Base-by-base conservation (phyloP, 2,329 filamentous ascomycete genomes). In the Calonectria honghensis region DNA sequence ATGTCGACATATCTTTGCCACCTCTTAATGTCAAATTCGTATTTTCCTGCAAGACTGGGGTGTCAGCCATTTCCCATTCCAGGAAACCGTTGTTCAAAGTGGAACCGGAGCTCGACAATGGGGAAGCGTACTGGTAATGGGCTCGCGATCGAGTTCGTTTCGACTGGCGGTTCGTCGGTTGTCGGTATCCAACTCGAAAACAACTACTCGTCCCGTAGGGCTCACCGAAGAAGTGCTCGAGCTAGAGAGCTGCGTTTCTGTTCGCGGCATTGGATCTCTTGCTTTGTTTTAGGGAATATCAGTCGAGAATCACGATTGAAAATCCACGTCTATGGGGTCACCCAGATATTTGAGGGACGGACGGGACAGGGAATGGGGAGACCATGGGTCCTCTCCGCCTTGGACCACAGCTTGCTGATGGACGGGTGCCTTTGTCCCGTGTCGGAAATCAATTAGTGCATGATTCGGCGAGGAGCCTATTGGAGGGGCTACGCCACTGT, bases 1-100 rank as follows among this genome's bases (percentile, higher is more conserved):
- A 67, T 48, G 18, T 67, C 64, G 5, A 67, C 64, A 20, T 52
- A 48, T 11, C 64, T 31, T 18, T 67, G 64, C 64, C 64, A 67
- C n/a, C 32, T 31, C 10, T 67, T 67, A 24, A 67, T 67, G 32
- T 20, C n/a, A n/a, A 51, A 67, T 67, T 32, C 4, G 45, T 51
- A 50, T n/a, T 31, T 66, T 4, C 13, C 64, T 67, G 31, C 16
- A 20, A 51, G 24, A 10, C 3, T n/a, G 4, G 6, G 10, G 6
- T 9, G 35, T 63, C 35, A 52, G n/a, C 48, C 4, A 9, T 67
- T 27, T 13, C 35, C 31, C 18, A 6, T 29, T n/a, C 18, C 14
- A 13, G 29, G 29, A n/a, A 31, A 27, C 29, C 45, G 3, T 29
- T n/a, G 14, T 57, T 24, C 11, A 16, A 27, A n/a, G 7, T 13